These are phyloP conservation scores for Leishmania major DNA, from an alignment of 208 protist species.

Conservation along the genomic window DNA sequence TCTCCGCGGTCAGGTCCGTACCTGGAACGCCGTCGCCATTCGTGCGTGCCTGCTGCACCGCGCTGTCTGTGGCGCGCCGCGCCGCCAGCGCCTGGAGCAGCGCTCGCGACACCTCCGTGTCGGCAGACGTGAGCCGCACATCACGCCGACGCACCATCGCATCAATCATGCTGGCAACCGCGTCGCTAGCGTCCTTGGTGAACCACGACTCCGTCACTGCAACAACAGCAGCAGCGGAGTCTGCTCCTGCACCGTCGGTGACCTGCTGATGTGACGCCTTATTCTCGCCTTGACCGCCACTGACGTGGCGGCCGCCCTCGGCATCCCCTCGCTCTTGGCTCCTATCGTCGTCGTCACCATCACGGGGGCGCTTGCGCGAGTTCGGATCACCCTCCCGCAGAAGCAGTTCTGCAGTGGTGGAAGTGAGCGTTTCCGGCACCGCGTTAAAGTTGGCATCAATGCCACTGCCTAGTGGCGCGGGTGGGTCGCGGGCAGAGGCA, in stretches of 20 bases:
- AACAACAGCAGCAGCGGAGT: neutral
- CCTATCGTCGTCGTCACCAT: neutral
- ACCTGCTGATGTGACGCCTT: neutral
- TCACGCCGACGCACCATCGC: constrained; percentile 26
- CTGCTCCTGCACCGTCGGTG: neutral
- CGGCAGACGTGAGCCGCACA: constrained; percentile 24
- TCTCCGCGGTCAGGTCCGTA: neutral
- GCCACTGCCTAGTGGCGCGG: neutral
- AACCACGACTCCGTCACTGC: constrained; percentile 15
- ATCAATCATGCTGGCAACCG: constrained; percentile 28
- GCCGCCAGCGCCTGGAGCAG: constrained; percentile 23
- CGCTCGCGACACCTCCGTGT: constrained; percentile 23
- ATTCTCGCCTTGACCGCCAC: neutral
- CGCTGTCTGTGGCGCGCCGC: constrained; percentile 18
- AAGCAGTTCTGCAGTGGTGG: constrained; percentile 9
- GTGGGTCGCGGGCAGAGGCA: neutral
- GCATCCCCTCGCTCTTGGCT: neutral
- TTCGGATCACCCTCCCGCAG: neutral
- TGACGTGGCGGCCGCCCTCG: neutral
- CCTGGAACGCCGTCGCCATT: neutral
- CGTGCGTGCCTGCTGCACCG: neutral
- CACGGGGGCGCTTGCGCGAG: constrained; percentile 4
- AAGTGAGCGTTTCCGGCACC: constrained; percentile 14
- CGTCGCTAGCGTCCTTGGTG: constrained; percentile 16
- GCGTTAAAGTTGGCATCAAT: neutral